Evolutionary conservation across 192 early-diverging fungal genomes (phyloP).

Genomic region (Backusella westeae): DNA sequence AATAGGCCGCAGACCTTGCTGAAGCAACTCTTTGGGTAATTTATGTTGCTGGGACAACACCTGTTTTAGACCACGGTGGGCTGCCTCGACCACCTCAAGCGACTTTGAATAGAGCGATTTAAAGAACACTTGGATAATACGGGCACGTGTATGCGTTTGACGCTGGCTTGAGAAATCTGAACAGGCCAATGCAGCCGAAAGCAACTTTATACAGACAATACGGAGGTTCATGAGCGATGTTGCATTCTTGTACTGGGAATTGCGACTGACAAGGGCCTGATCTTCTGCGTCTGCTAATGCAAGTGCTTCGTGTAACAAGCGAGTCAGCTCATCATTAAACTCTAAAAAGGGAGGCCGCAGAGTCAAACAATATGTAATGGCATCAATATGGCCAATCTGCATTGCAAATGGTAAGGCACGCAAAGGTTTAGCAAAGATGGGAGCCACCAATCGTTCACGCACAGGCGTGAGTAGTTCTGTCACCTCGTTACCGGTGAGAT

Average conservation of each 20-base stretch:
- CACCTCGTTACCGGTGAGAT: constrained; percentile 73
- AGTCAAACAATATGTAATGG: constrained; percentile 94
- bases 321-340: constrained; percentile 90
- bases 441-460: constrained; percentile 78
- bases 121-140: constrained; percentile 98
- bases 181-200: constrained; percentile 90
- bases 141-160: constrained; percentile 75
- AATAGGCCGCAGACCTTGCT: constrained; percentile 93
- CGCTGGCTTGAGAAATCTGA: constrained; percentile 73
- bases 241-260: constrained; percentile 77
- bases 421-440: constrained; percentile 97
- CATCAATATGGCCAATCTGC: constrained; percentile 99
- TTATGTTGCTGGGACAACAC: constrained; percentile 82
- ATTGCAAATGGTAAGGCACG: constrained; percentile 92
- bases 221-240: constrained; percentile 83
- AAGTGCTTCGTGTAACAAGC: constrained; percentile 88
- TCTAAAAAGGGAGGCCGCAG: constrained; percentile 83
- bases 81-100: constrained; percentile 91
- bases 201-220: constrained; percentile 94
- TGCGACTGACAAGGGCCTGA: constrained; percentile 86
- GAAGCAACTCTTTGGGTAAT: constrained; percentile 91
- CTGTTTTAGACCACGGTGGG: constrained; percentile 85
- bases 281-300: constrained; percentile 97
- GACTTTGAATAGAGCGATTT: constrained; percentile 96
- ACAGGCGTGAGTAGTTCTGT: constrained; percentile 84